A percentile compares a stretch with the other conserved stretches of the same genome.
phyloP scores from a whole-genome alignment of 345 rosid species.

The Aquilaria yunnanensis region DNA sequence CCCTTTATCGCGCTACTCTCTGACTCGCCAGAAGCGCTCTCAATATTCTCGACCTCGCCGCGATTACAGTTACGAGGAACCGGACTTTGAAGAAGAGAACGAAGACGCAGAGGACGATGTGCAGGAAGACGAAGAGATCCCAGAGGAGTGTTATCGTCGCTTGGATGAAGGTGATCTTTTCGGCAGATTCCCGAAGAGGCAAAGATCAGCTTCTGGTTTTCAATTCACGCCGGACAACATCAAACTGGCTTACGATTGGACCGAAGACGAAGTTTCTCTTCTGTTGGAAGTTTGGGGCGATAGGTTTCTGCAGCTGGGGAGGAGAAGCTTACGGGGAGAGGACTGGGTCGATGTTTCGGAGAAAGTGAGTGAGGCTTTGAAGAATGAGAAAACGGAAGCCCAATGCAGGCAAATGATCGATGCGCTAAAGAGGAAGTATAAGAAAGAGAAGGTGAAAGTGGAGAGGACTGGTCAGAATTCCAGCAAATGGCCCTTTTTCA shows the following conservation, averaged over 20 bases:
- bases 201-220: slow-evolving; percentile 36
- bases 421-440: slow-evolving; percentile 87
- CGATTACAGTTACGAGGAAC: slow-evolving; percentile 3
- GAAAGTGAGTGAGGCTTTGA: slow-evolving; percentile 78
- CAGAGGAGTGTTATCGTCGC: slow-evolving; percentile 23
- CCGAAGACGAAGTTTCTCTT: slow-evolving; percentile 71
- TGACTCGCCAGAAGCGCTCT: slow-evolving; percentile 55
- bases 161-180: slow-evolving; percentile 25
- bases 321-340: slow-evolving; percentile 84
- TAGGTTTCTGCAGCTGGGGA: slow-evolving; percentile 70
- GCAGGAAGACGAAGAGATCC: slow-evolving; percentile 35
- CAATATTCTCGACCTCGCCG: slow-evolving; percentile 12
- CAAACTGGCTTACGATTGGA: slow-evolving; percentile 69
- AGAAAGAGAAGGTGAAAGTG: slow-evolving; percentile 66
- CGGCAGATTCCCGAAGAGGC: slow-evolving; percentile 60
- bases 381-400: slow-evolving; percentile 61
- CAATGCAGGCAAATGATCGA: slow-evolving; percentile 87
- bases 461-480: slow-evolving; percentile 32
- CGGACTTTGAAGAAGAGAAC: slow-evolving; percentile 8
- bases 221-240: slow-evolving; percentile 30
- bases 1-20: slow-evolving; percentile 40
- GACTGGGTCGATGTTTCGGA: slow-evolving; percentile 95
- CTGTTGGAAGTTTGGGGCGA: slow-evolving; percentile 91
- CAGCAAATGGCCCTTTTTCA: slow-evolving; percentile 78
- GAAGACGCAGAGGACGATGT: slow-evolving; percentile 27